These are phyloP conservation scores for Noccaea bulbosa DNA, from an alignment of 345 rosid genomes.

Conservation along the genomic window DNA sequence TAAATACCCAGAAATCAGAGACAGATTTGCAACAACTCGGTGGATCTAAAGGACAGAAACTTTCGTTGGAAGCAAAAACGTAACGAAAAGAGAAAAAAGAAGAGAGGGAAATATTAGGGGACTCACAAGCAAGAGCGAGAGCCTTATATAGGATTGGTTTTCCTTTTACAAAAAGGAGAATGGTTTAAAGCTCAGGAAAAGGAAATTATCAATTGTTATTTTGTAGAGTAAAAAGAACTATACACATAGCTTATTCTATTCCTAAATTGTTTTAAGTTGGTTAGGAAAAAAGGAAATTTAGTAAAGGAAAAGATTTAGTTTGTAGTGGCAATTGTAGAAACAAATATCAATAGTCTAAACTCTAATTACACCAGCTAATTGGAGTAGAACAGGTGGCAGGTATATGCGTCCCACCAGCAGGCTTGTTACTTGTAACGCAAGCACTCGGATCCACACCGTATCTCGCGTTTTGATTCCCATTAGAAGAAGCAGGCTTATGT, in stretches of 20 bases:
- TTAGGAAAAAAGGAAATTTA: no score
- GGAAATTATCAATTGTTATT: no score
- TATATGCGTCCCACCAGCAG: no score
- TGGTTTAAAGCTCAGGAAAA: not conserved
- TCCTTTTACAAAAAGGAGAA: not conserved
- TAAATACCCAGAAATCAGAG: no score
- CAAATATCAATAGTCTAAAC: no score
- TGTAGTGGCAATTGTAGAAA: no score
- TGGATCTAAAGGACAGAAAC: not conserved
- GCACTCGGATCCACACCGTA: not conserved
- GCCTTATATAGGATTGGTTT: not conserved
- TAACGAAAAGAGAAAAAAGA: not conserved
- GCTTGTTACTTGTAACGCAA: constrained; percentile 28
- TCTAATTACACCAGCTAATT: no score
- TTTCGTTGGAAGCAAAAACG: not conserved
- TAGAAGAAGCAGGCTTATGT: constrained; percentile 1
- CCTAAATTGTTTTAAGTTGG: no score
- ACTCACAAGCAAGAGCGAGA: not conserved
- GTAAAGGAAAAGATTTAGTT: no score
- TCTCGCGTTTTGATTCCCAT: not conserved
- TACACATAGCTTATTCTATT: no score
- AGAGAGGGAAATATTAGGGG: not conserved
- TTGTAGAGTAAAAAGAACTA: not conserved
- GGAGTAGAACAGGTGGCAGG: no score
- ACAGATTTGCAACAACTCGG: no score